Evolutionary conservation across 176 grass and related monocot genomes (phyloP), one percentile per base, ranked within the genome.

Genomic region (bread wheat (Triticum aestivum)): DNA sequence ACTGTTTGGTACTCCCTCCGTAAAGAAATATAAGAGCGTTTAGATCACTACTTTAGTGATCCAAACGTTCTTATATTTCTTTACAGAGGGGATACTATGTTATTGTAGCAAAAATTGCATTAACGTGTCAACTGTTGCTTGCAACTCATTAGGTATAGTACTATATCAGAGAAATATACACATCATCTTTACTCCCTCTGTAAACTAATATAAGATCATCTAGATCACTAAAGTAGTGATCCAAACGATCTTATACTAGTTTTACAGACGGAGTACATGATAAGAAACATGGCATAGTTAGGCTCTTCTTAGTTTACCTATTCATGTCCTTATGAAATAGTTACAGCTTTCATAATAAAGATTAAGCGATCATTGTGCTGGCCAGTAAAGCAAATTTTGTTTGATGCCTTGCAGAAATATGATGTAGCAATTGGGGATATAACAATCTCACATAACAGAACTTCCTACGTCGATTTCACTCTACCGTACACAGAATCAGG

Each of bases 341-440:
- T 44, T 41, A 3, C 8, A 29, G 18, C 47, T 74, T 5, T 18
- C 13, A 18, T 18, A 1, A 51, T 51, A 51, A 51, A 2, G 13
- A 51, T 78, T 35, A 77, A 77, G 5, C 13, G 0, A 51, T 17
- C 47, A 17, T 51, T 51, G 47, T 51, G 47, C 47, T 51, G 4
- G 41, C 52, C 0, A 32, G n/a, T 24, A 21, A 80, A 66, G 27
- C 38, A 42, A 47, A 49, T 34, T 79, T 1, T 73, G 2, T 2
- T 27, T 58, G 54, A 4, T 58, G 17, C 15, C 9, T 82, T 78
- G 21, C 39, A 93, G 91, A 90, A 27, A 15, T 93, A 90, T 13
- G 92, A 88, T 65, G 80, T 79, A 42, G 92, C 61, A 14, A 86
- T 90, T 67, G 85, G 80, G 4, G 91, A 90, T 2, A 78, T 90